These are phyloP conservation scores for Aegilops longissima DNA, from an alignment of 176 grass and related monocot species.

Conservation along the genomic window DNA sequence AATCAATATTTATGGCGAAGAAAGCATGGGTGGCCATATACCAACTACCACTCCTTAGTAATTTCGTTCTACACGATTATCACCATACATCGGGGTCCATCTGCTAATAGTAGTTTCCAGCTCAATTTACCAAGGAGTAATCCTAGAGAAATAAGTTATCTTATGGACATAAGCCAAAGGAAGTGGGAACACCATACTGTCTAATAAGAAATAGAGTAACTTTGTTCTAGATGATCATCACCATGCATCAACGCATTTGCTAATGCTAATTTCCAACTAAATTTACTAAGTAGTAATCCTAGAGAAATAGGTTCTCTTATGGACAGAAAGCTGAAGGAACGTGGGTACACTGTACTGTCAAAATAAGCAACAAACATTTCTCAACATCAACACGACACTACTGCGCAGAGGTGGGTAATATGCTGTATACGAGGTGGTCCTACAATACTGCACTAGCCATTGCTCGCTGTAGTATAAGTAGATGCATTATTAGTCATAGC, in stretches of 20 bases:
- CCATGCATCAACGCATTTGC: neutral
- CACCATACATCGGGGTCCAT: neutral
- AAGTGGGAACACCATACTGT: too few relatives aligned
- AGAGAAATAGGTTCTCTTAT: neutral
- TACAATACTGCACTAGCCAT: neutral
- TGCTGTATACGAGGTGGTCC: neutral
- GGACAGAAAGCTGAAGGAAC: neutral
- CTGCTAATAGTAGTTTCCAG: neutral
- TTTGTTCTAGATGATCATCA: neutral
- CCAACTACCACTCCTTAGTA: neutral
- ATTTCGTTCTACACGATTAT: neutral
- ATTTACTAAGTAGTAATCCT: neutral
- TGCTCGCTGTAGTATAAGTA: neutral
- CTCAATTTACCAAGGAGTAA: neutral
- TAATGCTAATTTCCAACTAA: neutral
- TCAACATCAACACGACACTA: neutral
- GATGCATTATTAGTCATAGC: neutral
- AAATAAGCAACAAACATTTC: constrained; percentile 12
- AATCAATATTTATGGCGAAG: neutral
- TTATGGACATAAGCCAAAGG: neutral
- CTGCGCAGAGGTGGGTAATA: neutral
- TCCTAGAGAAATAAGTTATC: neutral
- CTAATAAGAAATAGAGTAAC: neutral
- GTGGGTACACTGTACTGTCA: neutral
- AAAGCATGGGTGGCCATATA: neutral